These are phyloP conservation scores for Diaporthe capsici DNA, from an alignment of 2,329 filamentous ascomycete genomes.

Conservation along the genomic window DNA sequence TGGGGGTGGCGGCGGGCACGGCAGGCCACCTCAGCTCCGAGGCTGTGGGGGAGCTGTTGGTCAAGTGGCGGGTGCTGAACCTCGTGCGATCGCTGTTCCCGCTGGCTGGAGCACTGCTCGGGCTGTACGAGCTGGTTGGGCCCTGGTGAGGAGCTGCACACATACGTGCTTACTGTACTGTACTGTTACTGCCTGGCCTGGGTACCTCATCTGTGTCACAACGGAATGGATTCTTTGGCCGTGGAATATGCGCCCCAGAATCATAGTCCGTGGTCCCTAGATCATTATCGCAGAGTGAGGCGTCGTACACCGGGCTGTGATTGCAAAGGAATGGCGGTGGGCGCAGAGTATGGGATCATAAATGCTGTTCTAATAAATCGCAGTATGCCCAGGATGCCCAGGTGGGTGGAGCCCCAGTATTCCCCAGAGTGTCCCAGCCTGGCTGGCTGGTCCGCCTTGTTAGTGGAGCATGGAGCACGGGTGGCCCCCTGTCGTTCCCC, in stretches of 20 bases:
- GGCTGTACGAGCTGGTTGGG: conserved; percentile 48
- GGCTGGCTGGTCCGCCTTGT: conserved; percentile 12
- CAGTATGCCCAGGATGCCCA: not conserved
- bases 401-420: not conserved
- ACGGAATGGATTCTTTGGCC: not conserved
- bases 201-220: not conserved
- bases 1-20: conserved; percentile 43
- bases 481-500: not conserved
- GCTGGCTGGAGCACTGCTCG: conserved; percentile 49
- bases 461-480: not conserved
- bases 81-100: conserved; percentile 46
- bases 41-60: conserved; percentile 46
- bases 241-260: not conserved
- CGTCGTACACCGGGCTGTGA: not conserved
- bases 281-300: not conserved
- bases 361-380: not conserved
- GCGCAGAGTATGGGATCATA: not conserved
- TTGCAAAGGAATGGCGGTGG: conserved; percentile 1
- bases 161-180: not conserved
- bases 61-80: conserved; percentile 49
- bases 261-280: not conserved
- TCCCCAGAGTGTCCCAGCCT: conserved; percentile 11
- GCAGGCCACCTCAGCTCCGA: conserved; percentile 45
- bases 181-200: not conserved
- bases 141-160: conserved; percentile 20